A percentile compares a stretch with the other conserved stretches of the same genome.
These are phyloP conservation scores for Nemania sp. DNA, from an alignment of 2,329 filamentous ascomycete genomes.

Conservation along the genomic window DNA sequence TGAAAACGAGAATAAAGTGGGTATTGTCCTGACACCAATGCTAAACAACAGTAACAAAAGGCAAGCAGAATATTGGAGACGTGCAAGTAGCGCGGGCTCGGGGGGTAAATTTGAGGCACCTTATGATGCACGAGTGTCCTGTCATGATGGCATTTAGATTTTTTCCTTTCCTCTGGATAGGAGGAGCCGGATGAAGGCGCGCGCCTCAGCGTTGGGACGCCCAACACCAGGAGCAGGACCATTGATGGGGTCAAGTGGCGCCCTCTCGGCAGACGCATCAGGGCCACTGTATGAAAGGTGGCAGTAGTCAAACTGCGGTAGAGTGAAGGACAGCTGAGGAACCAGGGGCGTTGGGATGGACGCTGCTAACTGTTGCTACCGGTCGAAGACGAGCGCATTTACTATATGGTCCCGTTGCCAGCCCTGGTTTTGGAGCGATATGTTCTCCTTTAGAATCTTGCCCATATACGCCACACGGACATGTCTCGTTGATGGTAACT, in stretches of 20 bases:
- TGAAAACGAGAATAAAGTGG: constrained; percentile 19
- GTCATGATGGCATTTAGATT: too few relatives aligned
- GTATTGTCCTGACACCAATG: constrained; percentile 35
- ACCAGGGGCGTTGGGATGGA: constrained; percentile 1
- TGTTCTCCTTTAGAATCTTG: constrained; percentile 71
- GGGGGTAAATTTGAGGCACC: too few relatives aligned
- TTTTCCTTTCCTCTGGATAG: too few relatives aligned
- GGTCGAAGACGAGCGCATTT: constrained; percentile 71
- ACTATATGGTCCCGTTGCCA: constrained; percentile 77
- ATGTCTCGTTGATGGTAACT: constrained; percentile 62
- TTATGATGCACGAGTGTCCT: too few relatives aligned
- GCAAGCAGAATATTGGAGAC: constrained; percentile 5
- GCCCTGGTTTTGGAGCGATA: constrained; percentile 68
- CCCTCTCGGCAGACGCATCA: too few relatives aligned
- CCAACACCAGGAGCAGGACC: too few relatives aligned
- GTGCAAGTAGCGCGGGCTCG: background rate
- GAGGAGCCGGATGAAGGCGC: too few relatives aligned
- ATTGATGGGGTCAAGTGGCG: too few relatives aligned
- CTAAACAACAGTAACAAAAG: constrained; percentile 24
- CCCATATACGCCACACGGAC: constrained; percentile 81
- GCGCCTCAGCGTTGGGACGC: too few relatives aligned
- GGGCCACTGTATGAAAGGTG: background rate
- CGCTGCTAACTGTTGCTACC: constrained; percentile 38
- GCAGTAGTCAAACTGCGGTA: background rate
- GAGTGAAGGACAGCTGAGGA: constrained; percentile 1